Conservation (phyloP, 768 basidiomycete genomes). For the Termitomyces sp. region DNA sequence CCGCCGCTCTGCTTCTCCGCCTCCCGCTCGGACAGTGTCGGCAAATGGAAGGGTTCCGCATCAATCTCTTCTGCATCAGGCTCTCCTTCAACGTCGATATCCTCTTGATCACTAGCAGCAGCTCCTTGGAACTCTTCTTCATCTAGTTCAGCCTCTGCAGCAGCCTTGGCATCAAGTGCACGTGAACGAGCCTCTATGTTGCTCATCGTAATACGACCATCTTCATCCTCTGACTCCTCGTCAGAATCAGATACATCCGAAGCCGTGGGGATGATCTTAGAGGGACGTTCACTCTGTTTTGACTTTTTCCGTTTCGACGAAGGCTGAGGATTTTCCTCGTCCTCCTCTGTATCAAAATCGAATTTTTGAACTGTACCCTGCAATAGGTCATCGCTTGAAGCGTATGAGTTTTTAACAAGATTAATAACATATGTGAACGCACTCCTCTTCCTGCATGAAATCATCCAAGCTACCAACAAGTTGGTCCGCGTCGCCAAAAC, state of each 20-base stretch:
- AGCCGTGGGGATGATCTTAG: conserved; percentile 47
- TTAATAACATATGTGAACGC: conserved; percentile 15
- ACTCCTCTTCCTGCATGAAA: conserved; percentile 47
- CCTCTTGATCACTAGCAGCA: conserved; percentile 45
- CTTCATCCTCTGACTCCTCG: conserved; percentile 46
- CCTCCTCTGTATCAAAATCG: conserved; percentile 62
- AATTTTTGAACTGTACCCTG: conserved; percentile 54
- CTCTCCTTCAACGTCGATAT: conserved; percentile 39
- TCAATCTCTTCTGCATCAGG: conserved; percentile 47
- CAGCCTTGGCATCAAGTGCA: conserved; percentile 67
- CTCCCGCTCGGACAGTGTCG: conserved; percentile 68
- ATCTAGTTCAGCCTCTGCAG: conserved; percentile 68
- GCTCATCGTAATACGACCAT: conserved; percentile 60
- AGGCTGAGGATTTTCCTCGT: conserved; percentile 32
- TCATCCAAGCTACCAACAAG: conserved; percentile 50
- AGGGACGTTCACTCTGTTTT: conserved; percentile 46
- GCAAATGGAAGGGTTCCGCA: conserved; percentile 57
- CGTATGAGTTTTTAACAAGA: conserved; percentile 10
- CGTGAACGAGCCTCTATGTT: conserved; percentile 84
- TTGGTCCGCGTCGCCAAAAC: conserved; percentile 35
- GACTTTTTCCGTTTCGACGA: conserved; percentile 46
- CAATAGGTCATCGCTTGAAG: conserved; percentile 46
- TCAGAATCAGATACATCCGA: conserved; percentile 49
- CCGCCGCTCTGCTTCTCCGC: conserved; percentile 67
- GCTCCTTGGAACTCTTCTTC: conserved; percentile 62